A percentile compares a stretch with the other conserved stretches of the same genome.
These are phyloP conservation scores for Botryosphaeria dothidea DNA, from an alignment of 2,329 filamentous ascomycete genomes.

Conservation along the genomic window DNA sequence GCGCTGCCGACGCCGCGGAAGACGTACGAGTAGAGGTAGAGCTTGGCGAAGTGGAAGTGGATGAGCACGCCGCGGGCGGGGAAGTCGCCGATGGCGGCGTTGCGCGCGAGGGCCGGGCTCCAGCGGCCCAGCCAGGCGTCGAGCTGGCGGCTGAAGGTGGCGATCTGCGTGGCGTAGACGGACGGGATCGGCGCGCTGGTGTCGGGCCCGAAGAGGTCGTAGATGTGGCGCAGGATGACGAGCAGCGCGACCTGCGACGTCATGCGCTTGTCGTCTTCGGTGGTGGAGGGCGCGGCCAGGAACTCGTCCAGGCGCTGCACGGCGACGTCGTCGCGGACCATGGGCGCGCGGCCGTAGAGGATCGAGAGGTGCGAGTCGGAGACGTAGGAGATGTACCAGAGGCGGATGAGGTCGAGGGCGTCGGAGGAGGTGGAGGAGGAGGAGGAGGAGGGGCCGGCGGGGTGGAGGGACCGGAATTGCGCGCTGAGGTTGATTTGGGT, in stretches of 20 bases:
- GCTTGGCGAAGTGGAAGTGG: slow-evolving; percentile 56
- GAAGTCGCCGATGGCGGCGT: slow-evolving; percentile 50
- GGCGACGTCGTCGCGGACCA: slow-evolving; percentile 59
- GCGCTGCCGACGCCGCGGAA: slow-evolving; percentile 50
- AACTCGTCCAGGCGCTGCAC: slow-evolving; percentile 61
- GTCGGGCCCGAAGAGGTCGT: slow-evolving; percentile 58
- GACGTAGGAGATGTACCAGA: slow-evolving; percentile 62
- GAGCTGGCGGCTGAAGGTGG: slow-evolving; percentile 41
- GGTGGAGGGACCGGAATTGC: slow-evolving; percentile 39
- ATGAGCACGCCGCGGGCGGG: slow-evolving; percentile 53
- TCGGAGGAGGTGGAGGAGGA: slow-evolving; percentile 44
- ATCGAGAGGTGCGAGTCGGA: slow-evolving; percentile 68
- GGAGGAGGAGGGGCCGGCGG: slow-evolving; percentile 40
- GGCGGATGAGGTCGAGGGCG: slow-evolving; percentile 54
- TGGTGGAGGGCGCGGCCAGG: slow-evolving; percentile 53
- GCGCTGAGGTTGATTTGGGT: slow-evolving; percentile 50
- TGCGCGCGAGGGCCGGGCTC: slow-evolving; percentile 46
- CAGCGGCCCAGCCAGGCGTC: slow-evolving; percentile 55
- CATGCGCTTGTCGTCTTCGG: slow-evolving; percentile 57
- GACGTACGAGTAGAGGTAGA: slow-evolving; percentile 54
- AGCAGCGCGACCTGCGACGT: slow-evolving; percentile 61
- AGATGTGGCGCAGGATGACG: slow-evolving; percentile 57
- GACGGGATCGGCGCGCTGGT: slow-evolving; percentile 53
- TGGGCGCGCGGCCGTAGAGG: slow-evolving; percentile 59
- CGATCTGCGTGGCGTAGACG: slow-evolving; percentile 55